Percentiles rank a stretch among this genome's conserved stretches.
phyloP scores from a whole-genome alignment of 2,329 filamentous ascomycete genomes.

The Sporothrix dimorphospora region DNA sequence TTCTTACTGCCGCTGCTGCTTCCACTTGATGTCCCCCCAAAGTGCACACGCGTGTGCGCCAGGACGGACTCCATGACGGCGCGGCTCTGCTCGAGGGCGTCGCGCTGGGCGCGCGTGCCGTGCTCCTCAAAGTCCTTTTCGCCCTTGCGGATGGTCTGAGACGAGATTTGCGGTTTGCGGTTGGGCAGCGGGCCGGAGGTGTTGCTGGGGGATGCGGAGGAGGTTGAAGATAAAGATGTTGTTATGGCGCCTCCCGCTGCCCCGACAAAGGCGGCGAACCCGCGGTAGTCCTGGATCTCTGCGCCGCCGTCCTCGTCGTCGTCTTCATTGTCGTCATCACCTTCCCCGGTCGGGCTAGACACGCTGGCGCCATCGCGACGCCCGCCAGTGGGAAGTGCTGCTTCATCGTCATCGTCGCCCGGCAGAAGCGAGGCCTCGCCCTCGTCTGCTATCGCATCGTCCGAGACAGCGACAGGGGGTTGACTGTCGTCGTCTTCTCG shows the following conservation, averaged over 20 bases:
- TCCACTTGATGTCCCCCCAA: slow-evolving; percentile 40
- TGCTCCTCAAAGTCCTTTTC: slow-evolving; percentile 98
- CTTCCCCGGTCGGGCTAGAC: neutral
- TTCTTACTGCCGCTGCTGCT: neutral
- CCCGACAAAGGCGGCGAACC: slow-evolving; percentile 56
- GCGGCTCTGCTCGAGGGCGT: slow-evolving; percentile 77
- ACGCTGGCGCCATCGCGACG: neutral
- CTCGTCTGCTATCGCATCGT: neutral
- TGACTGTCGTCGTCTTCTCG: neutral
- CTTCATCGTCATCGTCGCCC: slow-evolving; percentile 30
- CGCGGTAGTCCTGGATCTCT: slow-evolving; percentile 83
- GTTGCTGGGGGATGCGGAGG: neutral
- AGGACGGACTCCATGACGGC: slow-evolving; percentile 88
- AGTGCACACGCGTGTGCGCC: slow-evolving; percentile 73
- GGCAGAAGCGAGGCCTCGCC: neutral
- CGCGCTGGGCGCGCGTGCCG: slow-evolving; percentile 79
- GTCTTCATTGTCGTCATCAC: slow-evolving; percentile 27
- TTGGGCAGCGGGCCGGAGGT: neutral
- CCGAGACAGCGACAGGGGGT: neutral
- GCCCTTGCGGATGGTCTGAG: slow-evolving; percentile 79
- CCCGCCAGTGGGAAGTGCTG: neutral
- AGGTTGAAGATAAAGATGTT: too few species aligned
- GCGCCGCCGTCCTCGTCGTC: slow-evolving; percentile 34
- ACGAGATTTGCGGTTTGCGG: slow-evolving; percentile 55
- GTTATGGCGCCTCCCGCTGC: too few species aligned